A percentile compares a stretch with the other conserved stretches of the same genome.
These are phyloP conservation scores for Pycnococcus provasolii DNA, from an alignment of 139 green algal species.

Conservation along the genomic window DNA sequence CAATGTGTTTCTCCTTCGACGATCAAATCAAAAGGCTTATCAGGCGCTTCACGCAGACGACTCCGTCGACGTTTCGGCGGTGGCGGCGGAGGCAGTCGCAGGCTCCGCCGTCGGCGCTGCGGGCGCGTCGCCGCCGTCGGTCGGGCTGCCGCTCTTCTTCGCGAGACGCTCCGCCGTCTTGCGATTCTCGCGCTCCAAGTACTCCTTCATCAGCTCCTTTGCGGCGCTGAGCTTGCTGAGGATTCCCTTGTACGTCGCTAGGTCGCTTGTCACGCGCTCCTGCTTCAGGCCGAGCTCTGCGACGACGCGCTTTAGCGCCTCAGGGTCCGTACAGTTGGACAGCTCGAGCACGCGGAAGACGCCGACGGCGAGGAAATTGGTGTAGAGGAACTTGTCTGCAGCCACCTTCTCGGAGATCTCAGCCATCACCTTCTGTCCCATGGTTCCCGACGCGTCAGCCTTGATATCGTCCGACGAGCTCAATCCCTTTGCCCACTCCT, in stretches of 20 bases:
- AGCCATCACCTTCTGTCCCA: constrained; percentile 1
- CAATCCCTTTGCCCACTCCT: constrained; percentile 22
- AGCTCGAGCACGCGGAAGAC: constrained; percentile 42
- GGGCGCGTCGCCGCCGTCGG: too few relatives aligned
- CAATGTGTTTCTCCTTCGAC: too few relatives aligned
- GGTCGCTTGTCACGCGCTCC: constrained; percentile 33
- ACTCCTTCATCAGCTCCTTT: constrained; percentile 47
- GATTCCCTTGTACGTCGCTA: constrained; percentile 40
- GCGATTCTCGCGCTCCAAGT: constrained; percentile 29
- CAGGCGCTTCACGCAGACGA: too few relatives aligned
- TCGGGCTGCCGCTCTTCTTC: constrained; percentile 15
- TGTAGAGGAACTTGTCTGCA: constrained; percentile 37
- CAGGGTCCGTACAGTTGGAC: constrained; percentile 31
- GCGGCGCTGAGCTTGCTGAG: constrained; percentile 39
- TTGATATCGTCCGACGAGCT: constrained; percentile 1
- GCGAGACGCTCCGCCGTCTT: constrained; percentile 24
- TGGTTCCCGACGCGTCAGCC: constrained; percentile 1
- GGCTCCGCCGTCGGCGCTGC: too few relatives aligned
- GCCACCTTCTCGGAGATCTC: neutral
- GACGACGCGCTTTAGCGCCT: constrained; percentile 22
- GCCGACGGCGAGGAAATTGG: constrained; percentile 38
- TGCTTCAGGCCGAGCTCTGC: constrained; percentile 25
- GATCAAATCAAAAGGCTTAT: too few relatives aligned
- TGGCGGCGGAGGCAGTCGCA: too few relatives aligned
- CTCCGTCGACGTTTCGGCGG: too few relatives aligned